A percentile compares a stretch with the other conserved stretches of the same genome.
These are phyloP conservation scores for Ocimum tenuiflorum DNA, from an alignment of 257 asterid species.

Conservation along the genomic window DNA sequence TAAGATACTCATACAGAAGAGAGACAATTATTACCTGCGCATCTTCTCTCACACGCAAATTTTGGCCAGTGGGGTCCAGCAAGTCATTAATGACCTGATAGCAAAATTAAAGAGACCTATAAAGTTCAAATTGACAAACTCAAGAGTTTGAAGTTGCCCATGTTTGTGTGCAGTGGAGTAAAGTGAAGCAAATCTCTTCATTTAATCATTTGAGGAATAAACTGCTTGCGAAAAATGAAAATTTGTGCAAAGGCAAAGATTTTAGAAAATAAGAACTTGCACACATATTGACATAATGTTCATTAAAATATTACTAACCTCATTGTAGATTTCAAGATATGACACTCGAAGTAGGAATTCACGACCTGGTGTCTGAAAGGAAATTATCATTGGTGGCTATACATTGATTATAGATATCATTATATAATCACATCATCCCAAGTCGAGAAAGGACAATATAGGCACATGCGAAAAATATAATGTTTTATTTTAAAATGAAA, in stretches of 20 bases:
- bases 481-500: no score
- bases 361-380: constrained; percentile 86
- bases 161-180: background rate
- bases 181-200: background rate
- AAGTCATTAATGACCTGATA: constrained; percentile 91
- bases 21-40: constrained; percentile 45
- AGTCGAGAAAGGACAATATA: background rate
- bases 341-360: constrained; percentile 94
- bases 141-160: background rate
- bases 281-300: background rate
- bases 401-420: constrained; percentile 3
- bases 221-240: constrained; percentile 1
- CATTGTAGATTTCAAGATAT: constrained; percentile 89
- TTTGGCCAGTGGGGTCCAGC: constrained; percentile 92
- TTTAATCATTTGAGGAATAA: background rate
- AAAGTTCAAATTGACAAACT: background rate
- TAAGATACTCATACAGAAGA: background rate
- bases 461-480: background rate
- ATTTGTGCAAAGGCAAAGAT: background rate
- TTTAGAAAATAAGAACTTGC: constrained; percentile 7
- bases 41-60: constrained; percentile 83
- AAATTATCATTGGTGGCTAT: constrained; percentile 15
- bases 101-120: no score
- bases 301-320: constrained; percentile 49
- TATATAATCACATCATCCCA: background rate